These are phyloP conservation scores for Rutstroemia sp. DNA, from an alignment of 2,329 filamentous ascomycete species.

Conservation along the genomic window DNA sequence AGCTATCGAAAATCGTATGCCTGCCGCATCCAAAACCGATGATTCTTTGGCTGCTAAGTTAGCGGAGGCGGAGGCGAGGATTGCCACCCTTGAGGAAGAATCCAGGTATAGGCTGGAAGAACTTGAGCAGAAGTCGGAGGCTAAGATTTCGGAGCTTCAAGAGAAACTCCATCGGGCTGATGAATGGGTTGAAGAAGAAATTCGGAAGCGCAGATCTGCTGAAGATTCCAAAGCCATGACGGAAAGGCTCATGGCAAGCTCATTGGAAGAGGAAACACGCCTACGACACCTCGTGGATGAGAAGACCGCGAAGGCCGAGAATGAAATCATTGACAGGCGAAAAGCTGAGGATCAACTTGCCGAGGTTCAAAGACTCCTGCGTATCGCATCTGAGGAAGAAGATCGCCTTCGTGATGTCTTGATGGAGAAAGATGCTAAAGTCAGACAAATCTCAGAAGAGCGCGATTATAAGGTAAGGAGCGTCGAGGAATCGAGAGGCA, in stretches of 20 bases:
- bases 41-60: constrained; percentile 15
- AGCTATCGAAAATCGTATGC: constrained; percentile 50
- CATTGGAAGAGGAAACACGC: constrained; percentile 61
- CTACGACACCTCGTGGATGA: constrained; percentile 60
- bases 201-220: constrained; percentile 53
- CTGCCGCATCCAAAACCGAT: constrained; percentile 41
- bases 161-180: constrained; percentile 59
- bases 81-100: constrained; percentile 52
- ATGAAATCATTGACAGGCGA: constrained; percentile 55
- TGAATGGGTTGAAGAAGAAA: constrained; percentile 54
- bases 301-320: constrained; percentile 46
- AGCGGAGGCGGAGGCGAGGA: constrained; percentile 11
- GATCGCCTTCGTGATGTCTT: constrained; percentile 57
- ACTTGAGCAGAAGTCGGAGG: constrained; percentile 25
- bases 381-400: constrained; percentile 65
- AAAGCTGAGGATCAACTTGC: constrained; percentile 65
- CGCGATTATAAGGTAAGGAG: constrained; percentile 59
- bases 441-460: constrained; percentile 62
- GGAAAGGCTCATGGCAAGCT: constrained; percentile 49
- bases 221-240: constrained; percentile 55
- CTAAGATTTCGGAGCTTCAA: neutral
- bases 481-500: constrained; percentile 47
- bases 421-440: constrained; percentile 60
- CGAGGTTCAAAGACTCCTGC: constrained; percentile 63
- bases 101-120: constrained; percentile 43